A percentile compares a stretch with the other conserved stretches of the same genome.
These are phyloP conservation scores for Nannochloris sp. DNA, from an alignment of 139 green algal genomes.

Conservation along the genomic window DNA sequence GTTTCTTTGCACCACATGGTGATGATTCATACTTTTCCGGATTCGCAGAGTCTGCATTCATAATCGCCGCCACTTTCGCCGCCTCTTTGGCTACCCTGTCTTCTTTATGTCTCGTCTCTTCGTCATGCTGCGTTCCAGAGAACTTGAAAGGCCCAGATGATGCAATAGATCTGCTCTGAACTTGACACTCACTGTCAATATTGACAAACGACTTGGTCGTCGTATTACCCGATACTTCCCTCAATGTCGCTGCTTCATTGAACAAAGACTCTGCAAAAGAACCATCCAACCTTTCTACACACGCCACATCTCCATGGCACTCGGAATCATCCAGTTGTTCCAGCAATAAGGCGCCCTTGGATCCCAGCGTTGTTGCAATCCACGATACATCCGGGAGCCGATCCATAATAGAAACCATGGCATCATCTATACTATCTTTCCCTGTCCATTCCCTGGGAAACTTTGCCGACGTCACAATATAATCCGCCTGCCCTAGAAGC, in stretches of 20 bases:
- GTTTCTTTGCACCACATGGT: not conserved
- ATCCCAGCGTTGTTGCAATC: constrained; percentile 61
- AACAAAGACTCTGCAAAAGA: not conserved
- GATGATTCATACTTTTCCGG: not conserved
- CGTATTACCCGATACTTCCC: not conserved
- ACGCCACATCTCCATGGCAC: constrained; percentile 8
- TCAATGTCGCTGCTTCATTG: not conserved
- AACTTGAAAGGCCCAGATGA: not conserved
- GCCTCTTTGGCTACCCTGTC: constrained; percentile 7
- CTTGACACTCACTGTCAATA: not conserved
- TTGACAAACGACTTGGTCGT: not conserved
- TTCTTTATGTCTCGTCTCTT: not conserved
- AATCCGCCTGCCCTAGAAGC: constrained; percentile 70
- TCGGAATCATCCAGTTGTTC: constrained; percentile 8
- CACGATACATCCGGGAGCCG: constrained; percentile 55
- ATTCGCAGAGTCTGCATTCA: constrained; percentile 55
- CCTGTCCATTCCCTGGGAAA: constrained; percentile 73
- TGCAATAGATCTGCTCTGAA: not conserved
- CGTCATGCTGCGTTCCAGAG: not conserved
- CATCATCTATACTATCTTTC: constrained; percentile 51
- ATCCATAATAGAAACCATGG: constrained; percentile 47
- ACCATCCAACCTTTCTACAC: constrained; percentile 5
- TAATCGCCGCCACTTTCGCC: constrained; percentile 32
- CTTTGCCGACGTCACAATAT: constrained; percentile 71
- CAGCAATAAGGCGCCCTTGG: constrained; percentile 58